Base-by-base conservation (phyloP, 805 yeast genomes). In the Debaryomyces castellii region DNA sequence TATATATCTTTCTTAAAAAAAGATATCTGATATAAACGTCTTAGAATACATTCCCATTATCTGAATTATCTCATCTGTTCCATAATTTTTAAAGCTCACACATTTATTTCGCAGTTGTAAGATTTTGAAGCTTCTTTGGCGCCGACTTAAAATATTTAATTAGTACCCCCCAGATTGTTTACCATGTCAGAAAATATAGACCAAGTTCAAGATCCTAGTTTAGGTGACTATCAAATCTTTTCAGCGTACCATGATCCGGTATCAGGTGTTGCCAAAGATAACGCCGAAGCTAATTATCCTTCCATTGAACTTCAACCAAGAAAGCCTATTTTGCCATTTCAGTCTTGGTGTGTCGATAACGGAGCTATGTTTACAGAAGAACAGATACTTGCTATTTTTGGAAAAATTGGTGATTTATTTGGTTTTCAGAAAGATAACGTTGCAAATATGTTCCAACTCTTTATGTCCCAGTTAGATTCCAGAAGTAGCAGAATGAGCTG, bases 351-450 rank as follows among this genome's bases (percentile, higher is more conserved):
- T 44, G 14, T 24, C 16, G 63, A 55, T 32, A 63, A 63, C 46
- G 63, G 52, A 3, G 59, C 66, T 6, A 10, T 46, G 34, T 11
- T 58, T 16, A 18, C 59, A 1, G 68, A 62, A 18, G 77, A 71
- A 32, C 85, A 81, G 51, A 85, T 91, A n/a, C 67, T 67, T 47
- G 71, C 63, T 4, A 78, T 87, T 7, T 87, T 91, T 58, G 63
- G 66, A 20, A 78, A 78, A 22, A 61, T 91, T 40, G 73, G 80
- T n/a, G 57, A 61, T 37, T 72, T 78, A 46, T 89, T 91, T 69
- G 97, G 97, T 0, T 91, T 91, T 68, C 98, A 91, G 67, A 67
- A 75, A 23, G 90, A 87, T 52, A 86, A 87, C 22, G 80, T 81
- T 65, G 73, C 77, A 33, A 91, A 91, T 66, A 87, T 90, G 84